A percentile compares a stretch with the other conserved stretches of the same genome.
Evolutionary conservation across 441 rosid genomes (phyloP).

Genomic region (Brassica balearica): DNA sequence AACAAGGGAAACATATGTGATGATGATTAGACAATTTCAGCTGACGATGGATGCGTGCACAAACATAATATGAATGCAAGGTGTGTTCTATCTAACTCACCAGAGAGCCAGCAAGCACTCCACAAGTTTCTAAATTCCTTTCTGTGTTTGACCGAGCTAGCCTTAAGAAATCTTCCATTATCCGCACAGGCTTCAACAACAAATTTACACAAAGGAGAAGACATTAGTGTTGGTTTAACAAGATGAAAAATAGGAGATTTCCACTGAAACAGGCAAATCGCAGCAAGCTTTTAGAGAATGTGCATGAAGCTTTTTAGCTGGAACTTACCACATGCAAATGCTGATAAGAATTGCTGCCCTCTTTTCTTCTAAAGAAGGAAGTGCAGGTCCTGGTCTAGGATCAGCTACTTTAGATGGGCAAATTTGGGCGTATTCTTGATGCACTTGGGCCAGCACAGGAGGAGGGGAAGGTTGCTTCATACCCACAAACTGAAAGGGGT

Average conservation of each 20-base stretch:
- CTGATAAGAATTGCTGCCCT: constrained; percentile 65
- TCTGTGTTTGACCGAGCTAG: constrained; percentile 79
- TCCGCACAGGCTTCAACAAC: constrained; percentile 65
- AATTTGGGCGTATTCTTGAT: constrained; percentile 63
- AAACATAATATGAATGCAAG: no score
- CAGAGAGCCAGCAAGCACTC: constrained; percentile 92
- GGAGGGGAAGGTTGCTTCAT: constrained; percentile 90
- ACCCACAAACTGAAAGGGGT: constrained; percentile 79
- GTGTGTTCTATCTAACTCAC: constrained; percentile 48
- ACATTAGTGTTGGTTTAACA: constrained; percentile 33
- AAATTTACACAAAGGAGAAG: not conserved
- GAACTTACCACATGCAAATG: constrained; percentile 86
- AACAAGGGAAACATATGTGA: constrained; percentile 23
- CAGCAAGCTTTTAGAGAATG: no score
- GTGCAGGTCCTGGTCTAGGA: constrained; percentile 98
- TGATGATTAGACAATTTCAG: constrained; percentile 4
- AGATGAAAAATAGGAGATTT: constrained; percentile 7
- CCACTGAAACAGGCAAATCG: not conserved
- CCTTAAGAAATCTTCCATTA: constrained; percentile 91
- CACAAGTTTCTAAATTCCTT: constrained; percentile 95
- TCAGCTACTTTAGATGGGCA: constrained; percentile 96
- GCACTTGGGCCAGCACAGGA: constrained; percentile 90
- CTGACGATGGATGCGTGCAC: not conserved
- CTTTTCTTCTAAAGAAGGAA: constrained; percentile 59
- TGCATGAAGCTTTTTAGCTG: not conserved